phyloP scores from a whole-genome alignment of 1,139 yeast genomes.

The Saccharomyces hybrid region DNA sequence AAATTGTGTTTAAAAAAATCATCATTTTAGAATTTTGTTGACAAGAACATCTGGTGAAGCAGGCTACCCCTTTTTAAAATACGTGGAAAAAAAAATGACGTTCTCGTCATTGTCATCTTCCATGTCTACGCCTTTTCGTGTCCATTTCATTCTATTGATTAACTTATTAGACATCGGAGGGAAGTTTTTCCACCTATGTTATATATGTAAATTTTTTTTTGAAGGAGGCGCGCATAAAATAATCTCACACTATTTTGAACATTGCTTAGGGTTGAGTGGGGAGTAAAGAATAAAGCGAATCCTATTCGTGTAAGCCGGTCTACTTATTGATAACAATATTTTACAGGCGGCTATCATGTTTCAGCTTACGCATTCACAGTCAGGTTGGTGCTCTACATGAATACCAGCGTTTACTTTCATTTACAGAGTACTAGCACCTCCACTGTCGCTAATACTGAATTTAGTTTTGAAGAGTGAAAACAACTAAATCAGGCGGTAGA shows the following conservation, averaged over 20 bases:
- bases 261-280: not conserved
- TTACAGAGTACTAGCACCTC: not conserved
- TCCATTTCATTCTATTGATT: too few species aligned
- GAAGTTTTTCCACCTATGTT: not conserved
- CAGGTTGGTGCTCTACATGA: not conserved
- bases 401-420: not conserved
- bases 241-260: not conserved
- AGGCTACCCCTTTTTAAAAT: not conserved
- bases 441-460: not conserved
- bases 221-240: not conserved
- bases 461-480: not conserved
- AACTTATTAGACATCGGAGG: not conserved
- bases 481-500: not conserved
- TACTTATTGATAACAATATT: not conserved
- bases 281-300: not conserved
- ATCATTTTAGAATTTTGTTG: constrained; percentile 14
- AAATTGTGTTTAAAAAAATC: constrained; percentile 25
- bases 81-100: not conserved
- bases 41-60: not conserved
- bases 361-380: not conserved
- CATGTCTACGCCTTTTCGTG: not conserved
- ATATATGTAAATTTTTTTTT: too few species aligned
- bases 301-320: not conserved
- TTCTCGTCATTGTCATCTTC: not conserved
- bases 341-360: not conserved